These are phyloP conservation scores for Colletotrichum scovillei DNA, from an alignment of 2,329 filamentous ascomycete genomes.

Conservation along the genomic window DNA sequence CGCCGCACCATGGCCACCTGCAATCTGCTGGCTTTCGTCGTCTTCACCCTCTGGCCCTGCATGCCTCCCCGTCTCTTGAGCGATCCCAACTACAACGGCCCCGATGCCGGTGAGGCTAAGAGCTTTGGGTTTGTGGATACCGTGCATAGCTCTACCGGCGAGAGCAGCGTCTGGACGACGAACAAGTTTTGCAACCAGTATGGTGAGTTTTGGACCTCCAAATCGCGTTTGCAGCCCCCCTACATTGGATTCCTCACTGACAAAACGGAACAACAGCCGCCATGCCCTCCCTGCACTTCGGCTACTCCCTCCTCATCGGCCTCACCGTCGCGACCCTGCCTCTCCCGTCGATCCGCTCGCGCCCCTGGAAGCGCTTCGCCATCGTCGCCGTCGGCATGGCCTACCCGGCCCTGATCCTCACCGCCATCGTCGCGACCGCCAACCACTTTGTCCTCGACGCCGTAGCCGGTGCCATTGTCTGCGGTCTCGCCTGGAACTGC, in stretches of 20 bases:
- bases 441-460: conserved; percentile 81
- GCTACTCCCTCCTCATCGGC: conserved; percentile 79
- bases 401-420: conserved; percentile 74
- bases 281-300: conserved; percentile 82
- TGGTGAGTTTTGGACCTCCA: conserved; percentile 54
- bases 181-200: conserved; percentile 83
- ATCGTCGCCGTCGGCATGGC: conserved; percentile 63
- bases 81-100: conserved; percentile 64
- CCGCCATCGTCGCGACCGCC: conserved; percentile 77
- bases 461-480: conserved; percentile 74
- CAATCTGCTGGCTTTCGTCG: conserved; percentile 64
- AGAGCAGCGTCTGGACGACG: conserved; percentile 60
- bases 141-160: conserved; percentile 60
- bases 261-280: conserved; percentile 59
- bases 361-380: conserved; percentile 60
- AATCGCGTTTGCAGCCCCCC: not conserved
- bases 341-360: conserved; percentile 63
- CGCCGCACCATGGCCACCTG: conserved; percentile 67
- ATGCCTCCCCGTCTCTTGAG: conserved; percentile 67
- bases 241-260: conserved; percentile 13
- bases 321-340: conserved; percentile 76
- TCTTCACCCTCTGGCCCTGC: conserved; percentile 65
- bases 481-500: conserved; percentile 70
- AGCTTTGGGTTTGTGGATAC: conserved; percentile 65
- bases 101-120: conserved; percentile 67